These are phyloP conservation scores for Annulohypoxylon stygium DNA, from an alignment of 495 filamentous ascomycete species.

Conservation along the genomic window DNA sequence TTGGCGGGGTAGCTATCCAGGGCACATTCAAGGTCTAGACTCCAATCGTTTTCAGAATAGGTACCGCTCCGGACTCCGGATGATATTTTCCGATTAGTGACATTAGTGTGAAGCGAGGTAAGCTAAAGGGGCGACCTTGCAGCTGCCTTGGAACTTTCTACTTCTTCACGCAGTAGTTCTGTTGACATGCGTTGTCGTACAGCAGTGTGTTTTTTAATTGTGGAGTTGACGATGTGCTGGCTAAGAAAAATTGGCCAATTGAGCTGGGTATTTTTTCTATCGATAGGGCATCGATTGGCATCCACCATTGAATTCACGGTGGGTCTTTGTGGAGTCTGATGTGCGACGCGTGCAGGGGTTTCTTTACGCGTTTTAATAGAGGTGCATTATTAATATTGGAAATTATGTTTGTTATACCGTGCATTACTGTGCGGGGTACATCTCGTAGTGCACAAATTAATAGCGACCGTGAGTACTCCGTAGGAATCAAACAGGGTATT, in stretches of 20 bases:
- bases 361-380: slow-evolving; percentile 29
- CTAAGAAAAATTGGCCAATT: slow-evolving; percentile 41
- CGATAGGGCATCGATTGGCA: slow-evolving; percentile 37
- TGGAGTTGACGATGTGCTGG: slow-evolving; percentile 37
- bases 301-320: slow-evolving; percentile 24
- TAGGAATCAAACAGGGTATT: slow-evolving; percentile 21
- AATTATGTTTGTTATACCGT: slow-evolving; percentile 16
- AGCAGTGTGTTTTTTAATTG: slow-evolving; percentile 31
- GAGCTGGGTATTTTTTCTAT: slow-evolving; percentile 13
- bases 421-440: slow-evolving; percentile 29
- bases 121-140: neutral
- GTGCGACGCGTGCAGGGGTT: slow-evolving; percentile 30
- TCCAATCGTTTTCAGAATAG: slow-evolving; percentile 21
- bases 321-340: slow-evolving; percentile 13
- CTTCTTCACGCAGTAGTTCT: slow-evolving; percentile 18
- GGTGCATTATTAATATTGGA: slow-evolving; percentile 3
- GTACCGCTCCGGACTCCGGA: neutral
- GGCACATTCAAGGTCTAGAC: neutral
- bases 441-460: slow-evolving; percentile 16
- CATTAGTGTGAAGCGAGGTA: slow-evolving; percentile 8
- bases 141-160: neutral
- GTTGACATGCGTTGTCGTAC: slow-evolving; percentile 42
- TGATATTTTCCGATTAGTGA: slow-evolving; percentile 19
- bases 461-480: slow-evolving; percentile 15
- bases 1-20: slow-evolving; percentile 37